Base-by-base conservation (phyloP, 139 green algal species). In the Diplosphaera chodatii region DNA sequence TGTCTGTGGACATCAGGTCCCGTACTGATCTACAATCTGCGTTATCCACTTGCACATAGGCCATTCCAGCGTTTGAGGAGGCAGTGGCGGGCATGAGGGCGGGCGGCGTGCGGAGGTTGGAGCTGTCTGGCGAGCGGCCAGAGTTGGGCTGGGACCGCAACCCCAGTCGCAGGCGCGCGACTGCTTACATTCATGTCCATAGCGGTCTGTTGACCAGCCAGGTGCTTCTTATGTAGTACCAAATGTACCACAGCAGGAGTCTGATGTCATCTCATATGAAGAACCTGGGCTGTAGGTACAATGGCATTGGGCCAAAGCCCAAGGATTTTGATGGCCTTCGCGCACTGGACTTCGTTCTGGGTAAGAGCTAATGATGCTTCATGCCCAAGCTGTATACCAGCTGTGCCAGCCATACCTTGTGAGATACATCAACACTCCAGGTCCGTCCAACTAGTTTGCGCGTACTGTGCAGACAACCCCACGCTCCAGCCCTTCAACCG, bases 301-400 rank as follows among this genome's bases (percentile, higher is more conserved):
- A n/a, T n/a, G n/a, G n/a, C n/a, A n/a, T 41, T 20, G 77, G 77
- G 13, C 77, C 77, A 15, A 68, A 82, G 63, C 77, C 77, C 6
- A 23, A 23, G 20, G 75, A 82, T 69, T 80, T 93, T 18, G 85
- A 82, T 10, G 89, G 89, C 0, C 83, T 92, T 70, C 76, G 91
- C 0, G 88, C 91, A 1, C 82, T 96, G 41, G 91, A 96, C 75
- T 96, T 96, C 76, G 88, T 96, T 40, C 79, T 96, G 21, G 48
- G 48, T 59, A 56, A 18, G 18, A 25, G 48, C 18, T 59, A 18
- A 27, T n/a, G 48, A 10, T 25, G 77, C 74, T 16, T 74, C 48
- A 23, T n/a, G 48, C 10, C 6, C 37, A 48, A 48, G 6, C 37
- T 6, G 6, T 6, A 48, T 48, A 74, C 8, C 75, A 82, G 59